phyloP scores from a whole-genome alignment of 108 stramenopile genomes.

The Stephanodiscus triporus region DNA sequence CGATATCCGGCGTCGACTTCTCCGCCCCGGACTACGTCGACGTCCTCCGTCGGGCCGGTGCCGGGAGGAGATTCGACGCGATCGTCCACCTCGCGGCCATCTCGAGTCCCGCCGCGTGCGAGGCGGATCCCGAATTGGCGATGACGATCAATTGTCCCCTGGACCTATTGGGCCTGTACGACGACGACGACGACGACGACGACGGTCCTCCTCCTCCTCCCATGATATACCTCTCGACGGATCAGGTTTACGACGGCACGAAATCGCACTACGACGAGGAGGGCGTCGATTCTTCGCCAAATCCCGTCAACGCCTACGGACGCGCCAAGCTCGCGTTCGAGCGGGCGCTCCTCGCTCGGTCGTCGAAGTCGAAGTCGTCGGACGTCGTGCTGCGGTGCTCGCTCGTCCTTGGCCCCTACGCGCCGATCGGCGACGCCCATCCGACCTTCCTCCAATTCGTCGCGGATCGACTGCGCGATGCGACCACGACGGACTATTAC shows the following conservation, averaged over 20 bases:
- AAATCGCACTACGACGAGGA: constrained; percentile 54
- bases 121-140: constrained; percentile 59
- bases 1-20: constrained; percentile 26
- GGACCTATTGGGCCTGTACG: constrained; percentile 34
- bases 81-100: constrained; percentile 78
- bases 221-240: constrained; percentile 76
- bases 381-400: constrained; percentile 63
- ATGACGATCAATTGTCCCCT: constrained; percentile 60
- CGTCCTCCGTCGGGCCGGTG: neutral
- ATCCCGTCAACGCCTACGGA: constrained; percentile 76
- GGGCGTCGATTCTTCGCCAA: constrained; percentile 21
- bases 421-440: constrained; percentile 50
- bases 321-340: constrained; percentile 72
- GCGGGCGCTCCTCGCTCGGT: constrained; percentile 23
- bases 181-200: neutral
- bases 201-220: too few relatives aligned
- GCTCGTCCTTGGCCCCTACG: constrained; percentile 70
- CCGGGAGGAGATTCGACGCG: constrained; percentile 37
- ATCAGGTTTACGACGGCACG: constrained; percentile 81
- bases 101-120: constrained; percentile 58
- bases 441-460: constrained; percentile 79
- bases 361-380: neutral
- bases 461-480: constrained; percentile 31
- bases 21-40: constrained; percentile 3
- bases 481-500: constrained; percentile 44